Evolutionary conservation across 169 alveolate species (phyloP), one percentile per base, ranked within the genome.

Genomic region (Eimeria sp.): DNA sequence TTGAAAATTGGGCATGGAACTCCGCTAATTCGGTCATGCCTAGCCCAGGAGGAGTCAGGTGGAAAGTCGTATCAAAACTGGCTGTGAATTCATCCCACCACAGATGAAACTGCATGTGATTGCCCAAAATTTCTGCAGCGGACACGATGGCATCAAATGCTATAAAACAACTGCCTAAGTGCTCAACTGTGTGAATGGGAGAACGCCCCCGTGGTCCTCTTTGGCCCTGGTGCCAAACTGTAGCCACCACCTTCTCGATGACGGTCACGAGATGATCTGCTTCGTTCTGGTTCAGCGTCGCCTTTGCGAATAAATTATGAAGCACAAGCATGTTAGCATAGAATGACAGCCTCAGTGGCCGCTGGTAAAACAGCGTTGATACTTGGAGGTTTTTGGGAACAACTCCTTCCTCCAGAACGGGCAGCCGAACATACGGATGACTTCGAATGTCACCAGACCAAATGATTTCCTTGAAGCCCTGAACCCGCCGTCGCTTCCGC

Each of bases 11-110:
- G 4, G 22, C 40, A 57, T 73, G 25, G 84, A 40, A 34, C 10
- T 40, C 27, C 43, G 75, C 13, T 65, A 65, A 9, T n/a, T n/a
- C 16, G 10, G 4, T 13, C 14, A 10, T 1, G 14, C 10, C 11
- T 65, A 7, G 20, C 43, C 14, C 43, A 1, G 43, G 9, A 65
- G 10, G 20, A 7, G 34, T 34, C 7, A 25, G 43, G n/a, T 0
- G 75, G 34, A 7, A 5, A 6, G 9, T 14, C 43, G 75, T 20
- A 40, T 65, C 10, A 40, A 25, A 65, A 14, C 34, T 65, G 20
- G 20, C 47, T 45, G 65, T 10, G 88, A 78, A 78, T 5, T 72
- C 40, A 9, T 13, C 88, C 88, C 88, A 78, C 88, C 88, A 78
- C 18, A 45, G 34, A 10, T 20, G 47, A 0, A 45, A n/a, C 10